Percentiles rank a stretch among this genome's conserved stretches.
These are phyloP conservation scores for Komagataella mondaviorum DNA, from an alignment of 805 yeast genomes.

Conservation along the genomic window DNA sequence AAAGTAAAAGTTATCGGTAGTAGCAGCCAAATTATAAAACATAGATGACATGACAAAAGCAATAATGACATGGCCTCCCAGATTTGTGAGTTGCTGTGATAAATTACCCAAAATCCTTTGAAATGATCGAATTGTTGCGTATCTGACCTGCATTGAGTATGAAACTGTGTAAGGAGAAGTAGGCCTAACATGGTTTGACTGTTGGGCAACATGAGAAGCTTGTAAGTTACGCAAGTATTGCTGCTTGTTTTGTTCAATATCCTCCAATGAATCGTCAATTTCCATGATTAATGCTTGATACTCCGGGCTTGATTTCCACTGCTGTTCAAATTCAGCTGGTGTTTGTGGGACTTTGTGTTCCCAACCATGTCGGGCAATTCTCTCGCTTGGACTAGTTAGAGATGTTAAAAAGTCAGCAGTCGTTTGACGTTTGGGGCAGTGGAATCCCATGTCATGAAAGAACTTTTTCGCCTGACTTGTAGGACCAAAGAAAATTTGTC, in stretches of 20 bases:
- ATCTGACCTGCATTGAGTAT: conserved; percentile 30
- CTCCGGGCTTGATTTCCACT: conserved; percentile 33
- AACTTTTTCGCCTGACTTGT: conserved; percentile 30
- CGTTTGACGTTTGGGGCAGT: conserved; percentile 43
- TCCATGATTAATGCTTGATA: conserved; percentile 23
- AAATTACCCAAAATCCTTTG: conserved; percentile 32
- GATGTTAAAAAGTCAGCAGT: conserved; percentile 48
- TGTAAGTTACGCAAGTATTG: conserved; percentile 10
- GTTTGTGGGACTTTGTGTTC: conserved; percentile 39
- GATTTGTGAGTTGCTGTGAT: conserved; percentile 21
- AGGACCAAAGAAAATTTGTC: conserved; percentile 40
- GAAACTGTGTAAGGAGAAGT: conserved; percentile 32
- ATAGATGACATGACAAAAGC: conserved; percentile 35
- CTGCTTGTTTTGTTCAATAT: conserved; percentile 9
- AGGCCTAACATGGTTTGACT: conserved; percentile 26
- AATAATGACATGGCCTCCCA: conserved; percentile 28
- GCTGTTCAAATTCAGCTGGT: conserved; percentile 34
- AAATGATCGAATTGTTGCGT: conserved; percentile 26
- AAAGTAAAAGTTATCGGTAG: conserved; percentile 28
- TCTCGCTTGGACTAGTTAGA: conserved; percentile 34
- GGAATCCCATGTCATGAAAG: conserved; percentile 41
- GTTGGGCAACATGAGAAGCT: conserved; percentile 21
- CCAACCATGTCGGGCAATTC: conserved; percentile 26
- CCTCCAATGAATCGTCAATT: conserved; percentile 23
- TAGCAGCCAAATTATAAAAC: conserved; percentile 26